These are phyloP conservation scores for Sanghuangporus sanghuang DNA, from an alignment of 1,284 basidiomycete genomes.

Conservation along the genomic window DNA sequence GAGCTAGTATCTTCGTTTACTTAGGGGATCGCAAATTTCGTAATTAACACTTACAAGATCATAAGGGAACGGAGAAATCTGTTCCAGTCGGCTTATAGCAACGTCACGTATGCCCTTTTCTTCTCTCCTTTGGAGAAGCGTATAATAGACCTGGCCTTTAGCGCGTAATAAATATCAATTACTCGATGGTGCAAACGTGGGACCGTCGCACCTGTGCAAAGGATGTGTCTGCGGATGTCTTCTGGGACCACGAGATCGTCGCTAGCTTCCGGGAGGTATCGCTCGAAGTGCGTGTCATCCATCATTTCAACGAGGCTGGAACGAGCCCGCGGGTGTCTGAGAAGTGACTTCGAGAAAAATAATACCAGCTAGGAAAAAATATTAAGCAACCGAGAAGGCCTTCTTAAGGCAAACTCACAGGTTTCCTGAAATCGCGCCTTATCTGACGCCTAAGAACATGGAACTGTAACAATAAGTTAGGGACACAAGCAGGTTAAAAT, in stretches of 20 bases:
- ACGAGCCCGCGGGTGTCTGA: slow-evolving; percentile 90
- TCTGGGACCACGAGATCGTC: slow-evolving; percentile 73
- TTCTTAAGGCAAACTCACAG: slow-evolving; percentile 40
- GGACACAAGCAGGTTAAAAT: slow-evolving; percentile 10
- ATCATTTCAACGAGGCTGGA: slow-evolving; percentile 87
- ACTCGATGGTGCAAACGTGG: slow-evolving; percentile 6
- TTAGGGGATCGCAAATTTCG: background rate
- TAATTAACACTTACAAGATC: slow-evolving; percentile 53
- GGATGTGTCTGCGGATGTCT: slow-evolving; percentile 86
- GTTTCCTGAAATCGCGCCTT: slow-evolving; percentile 95
- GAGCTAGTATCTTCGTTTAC: slow-evolving; percentile 38
- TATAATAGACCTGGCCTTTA: slow-evolving; percentile 89
- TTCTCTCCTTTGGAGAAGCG: slow-evolving; percentile 85
- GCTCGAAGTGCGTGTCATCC: slow-evolving; percentile 87
- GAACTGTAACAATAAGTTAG: slow-evolving; percentile 49
- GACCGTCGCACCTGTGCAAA: slow-evolving; percentile 64
- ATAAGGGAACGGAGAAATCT: slow-evolving; percentile 95
- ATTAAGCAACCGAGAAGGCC: background rate
- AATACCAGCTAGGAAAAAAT: slow-evolving; percentile 58
- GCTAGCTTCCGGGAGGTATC: slow-evolving; percentile 85
- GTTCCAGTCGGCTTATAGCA: slow-evolving; percentile 92
- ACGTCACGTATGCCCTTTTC: slow-evolving; percentile 87
- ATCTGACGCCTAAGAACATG: slow-evolving; percentile 94
- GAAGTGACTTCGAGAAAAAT: slow-evolving; percentile 95
- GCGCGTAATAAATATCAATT: background rate